Percentiles rank a stretch among this genome's conserved stretches.
phyloP scores from a whole-genome alignment of 1,284 basidiomycete genomes.

The Rhodotorula sp. region DNA sequence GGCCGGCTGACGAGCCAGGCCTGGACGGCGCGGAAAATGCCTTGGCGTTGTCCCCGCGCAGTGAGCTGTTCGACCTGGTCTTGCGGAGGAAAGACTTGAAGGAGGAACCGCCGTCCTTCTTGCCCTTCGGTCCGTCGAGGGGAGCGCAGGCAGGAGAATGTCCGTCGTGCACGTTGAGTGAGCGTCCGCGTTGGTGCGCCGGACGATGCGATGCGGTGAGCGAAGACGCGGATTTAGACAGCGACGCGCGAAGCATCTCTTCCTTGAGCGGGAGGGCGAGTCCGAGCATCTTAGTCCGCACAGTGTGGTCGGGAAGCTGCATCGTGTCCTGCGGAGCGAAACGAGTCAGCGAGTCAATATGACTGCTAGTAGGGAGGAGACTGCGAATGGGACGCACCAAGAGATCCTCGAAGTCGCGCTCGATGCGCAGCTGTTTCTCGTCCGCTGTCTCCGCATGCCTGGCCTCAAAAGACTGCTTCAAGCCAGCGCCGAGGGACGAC shows the following conservation, averaged over 20 bases:
- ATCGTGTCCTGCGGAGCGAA: conserved; percentile 25
- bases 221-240: background rate
- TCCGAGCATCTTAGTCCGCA: conserved; percentile 33
- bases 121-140: background rate
- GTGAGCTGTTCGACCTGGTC: conserved; percentile 28
- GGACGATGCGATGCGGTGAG: conserved; percentile 6
- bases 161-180: conserved; percentile 17
- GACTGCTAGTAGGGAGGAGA: too few species aligned
- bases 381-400: conserved; percentile 9
- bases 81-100: conserved; percentile 34
- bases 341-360: too few species aligned
- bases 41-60: conserved; percentile 3
- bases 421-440: conserved; percentile 19
- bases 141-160: background rate
- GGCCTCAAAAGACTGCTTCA: conserved; percentile 2
- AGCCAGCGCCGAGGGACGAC: conserved; percentile 18
- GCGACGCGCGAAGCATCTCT: conserved; percentile 33
- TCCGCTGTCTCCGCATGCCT: conserved; percentile 8
- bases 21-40: background rate
- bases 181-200: conserved; percentile 20
- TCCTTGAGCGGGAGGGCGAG: conserved; percentile 33
- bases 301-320: conserved; percentile 32
- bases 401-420: conserved; percentile 28
- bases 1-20: background rate
- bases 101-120: conserved; percentile 13